A percentile compares a stretch with the other conserved stretches of the same genome.
These are phyloP conservation scores for Nannochloropsis oceanica DNA, from an alignment of 108 stramenopile species.

Conservation along the genomic window DNA sequence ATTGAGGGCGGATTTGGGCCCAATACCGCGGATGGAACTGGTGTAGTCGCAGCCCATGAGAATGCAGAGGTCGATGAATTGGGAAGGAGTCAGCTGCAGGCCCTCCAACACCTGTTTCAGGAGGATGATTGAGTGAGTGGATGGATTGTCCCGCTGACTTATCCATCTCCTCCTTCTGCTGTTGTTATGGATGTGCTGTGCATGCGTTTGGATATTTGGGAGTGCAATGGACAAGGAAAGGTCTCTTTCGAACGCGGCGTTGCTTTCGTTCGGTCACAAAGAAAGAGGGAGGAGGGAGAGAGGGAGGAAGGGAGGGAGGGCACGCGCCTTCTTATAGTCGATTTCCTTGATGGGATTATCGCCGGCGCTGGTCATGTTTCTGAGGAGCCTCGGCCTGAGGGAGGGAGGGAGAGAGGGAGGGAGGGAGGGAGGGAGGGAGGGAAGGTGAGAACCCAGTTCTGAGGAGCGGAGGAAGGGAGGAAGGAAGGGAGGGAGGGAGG, in stretches of 20 bases:
- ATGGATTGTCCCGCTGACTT: too few relatives aligned
- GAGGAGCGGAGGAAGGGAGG: not conserved
- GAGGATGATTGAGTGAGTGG: too few relatives aligned
- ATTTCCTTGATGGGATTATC: slow-evolving; percentile 55
- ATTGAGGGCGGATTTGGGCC: slow-evolving; percentile 91
- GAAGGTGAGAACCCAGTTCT: not conserved
- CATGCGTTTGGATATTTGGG: too few relatives aligned
- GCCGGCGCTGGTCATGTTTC: slow-evolving; percentile 55
- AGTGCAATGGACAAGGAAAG: too few relatives aligned
- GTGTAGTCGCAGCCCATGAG: slow-evolving; percentile 95
- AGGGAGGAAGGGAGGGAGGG: not conserved
- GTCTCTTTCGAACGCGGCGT: too few relatives aligned
- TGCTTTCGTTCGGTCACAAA: not conserved
- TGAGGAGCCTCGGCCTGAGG: not conserved
- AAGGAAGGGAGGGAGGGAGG: not conserved
- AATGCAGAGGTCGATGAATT: slow-evolving; percentile 97
- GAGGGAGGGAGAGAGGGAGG: not conserved
- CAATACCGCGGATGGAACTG: slow-evolving; percentile 81
- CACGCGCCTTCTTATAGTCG: slow-evolving; percentile 57
- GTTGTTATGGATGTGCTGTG: too few relatives aligned
- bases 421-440: not conserved
- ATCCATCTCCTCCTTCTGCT: too few relatives aligned
- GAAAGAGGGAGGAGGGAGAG: not conserved
- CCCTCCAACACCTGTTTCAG: slow-evolving; percentile 38
- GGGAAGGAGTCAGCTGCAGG: slow-evolving; percentile 69